Base-by-base conservation (phyloP, 2,329 filamentous ascomycete species). In the Venturia pyrina region DNA sequence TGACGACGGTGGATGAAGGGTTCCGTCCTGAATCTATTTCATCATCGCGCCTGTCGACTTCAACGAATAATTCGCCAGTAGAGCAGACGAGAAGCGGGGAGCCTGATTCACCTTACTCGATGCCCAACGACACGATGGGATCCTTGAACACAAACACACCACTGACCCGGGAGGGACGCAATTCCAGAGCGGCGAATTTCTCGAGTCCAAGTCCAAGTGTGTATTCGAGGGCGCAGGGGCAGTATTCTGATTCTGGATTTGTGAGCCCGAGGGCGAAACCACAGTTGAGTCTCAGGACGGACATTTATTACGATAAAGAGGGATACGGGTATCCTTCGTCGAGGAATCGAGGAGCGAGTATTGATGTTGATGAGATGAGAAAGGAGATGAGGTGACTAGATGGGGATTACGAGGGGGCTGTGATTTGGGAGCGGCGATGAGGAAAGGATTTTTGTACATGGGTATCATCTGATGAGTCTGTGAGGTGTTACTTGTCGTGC, bases 141-240 rank as follows among this genome's bases (percentile, higher is more conserved):
- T 59, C 53, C 19, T 15, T 59, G n/a, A 59, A 59, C 32, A 59
- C 53, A 34, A 59, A 59, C 8, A 59, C 53, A n/a, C 53, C 53
- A 59, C 53, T 59, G 6, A 59, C 28, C 4, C 48, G 48, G 15
- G 48, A 53, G 21, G 21, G 48, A 53, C 11, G 48, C 21, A 5
- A 21, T 13, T 53, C 48, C 2, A 59, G 32, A 19, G 28, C 28
- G 19, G 53, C 53, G 6, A 37, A 59, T 11, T 37, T 37, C 24
- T n/a, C 53, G 19, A 59, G 28, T n/a, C 53, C 53, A 10, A 59
- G 53, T 37, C 32, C 53, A 2, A 34, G 28, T 37, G 32, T 59
- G 34, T 59, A 59, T 37, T 59, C 53, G 8, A 37, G 19, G 7
- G 19, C 17, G 37, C 28, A 4, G 2, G 28, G 32, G 19, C 53